These are phyloP conservation scores for Fusarium oxysporum DNA, from an alignment of 2,329 filamentous ascomycete genomes.

Conservation along the genomic window DNA sequence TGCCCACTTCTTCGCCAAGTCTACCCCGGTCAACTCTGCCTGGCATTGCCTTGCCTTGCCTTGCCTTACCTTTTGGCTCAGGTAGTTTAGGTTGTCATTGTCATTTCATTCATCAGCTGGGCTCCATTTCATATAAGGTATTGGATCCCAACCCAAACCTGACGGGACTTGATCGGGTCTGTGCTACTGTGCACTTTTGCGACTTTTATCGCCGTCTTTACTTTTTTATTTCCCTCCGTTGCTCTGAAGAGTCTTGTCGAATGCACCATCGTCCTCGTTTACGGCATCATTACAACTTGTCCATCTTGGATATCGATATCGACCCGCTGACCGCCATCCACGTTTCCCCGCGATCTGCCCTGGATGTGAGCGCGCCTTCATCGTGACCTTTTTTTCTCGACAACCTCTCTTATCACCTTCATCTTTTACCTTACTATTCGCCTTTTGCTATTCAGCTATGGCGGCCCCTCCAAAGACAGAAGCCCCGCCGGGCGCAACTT, in stretches of 20 bases:
- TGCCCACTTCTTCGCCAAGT: conserved; percentile 36
- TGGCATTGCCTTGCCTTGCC: conserved; percentile 9
- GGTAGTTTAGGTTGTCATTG: conserved; percentile 26
- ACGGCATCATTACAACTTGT: conserved; percentile 15
- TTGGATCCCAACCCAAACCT: conserved; percentile 27
- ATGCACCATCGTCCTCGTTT: conserved; percentile 33
- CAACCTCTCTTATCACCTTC: conserved; percentile 4
- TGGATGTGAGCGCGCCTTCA: conserved; percentile 35
- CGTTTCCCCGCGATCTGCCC: conserved; percentile 34
- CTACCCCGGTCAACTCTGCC: conserved; percentile 23
- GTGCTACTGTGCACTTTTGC: conserved; percentile 7
- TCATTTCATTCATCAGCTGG: conserved; percentile 32
- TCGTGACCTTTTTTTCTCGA: conserved; percentile 4
- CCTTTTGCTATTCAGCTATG: conserved; percentile 32
- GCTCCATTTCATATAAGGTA: conserved; percentile 30
- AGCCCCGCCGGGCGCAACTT: conserved; percentile 35
- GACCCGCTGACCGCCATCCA: conserved; percentile 36
- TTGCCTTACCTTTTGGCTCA: background rate
- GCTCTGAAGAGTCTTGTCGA: background rate
- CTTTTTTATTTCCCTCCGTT: background rate
- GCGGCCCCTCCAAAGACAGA: conserved; percentile 43
- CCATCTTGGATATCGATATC: conserved; percentile 25
- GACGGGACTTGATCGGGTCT: conserved; percentile 14
- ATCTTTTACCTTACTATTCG: background rate
- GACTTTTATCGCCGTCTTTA: conserved; percentile 8